Evolutionary conservation across 176 grass and related monocot species (phyloP).

Genomic region (Oryza coarctata): DNA sequence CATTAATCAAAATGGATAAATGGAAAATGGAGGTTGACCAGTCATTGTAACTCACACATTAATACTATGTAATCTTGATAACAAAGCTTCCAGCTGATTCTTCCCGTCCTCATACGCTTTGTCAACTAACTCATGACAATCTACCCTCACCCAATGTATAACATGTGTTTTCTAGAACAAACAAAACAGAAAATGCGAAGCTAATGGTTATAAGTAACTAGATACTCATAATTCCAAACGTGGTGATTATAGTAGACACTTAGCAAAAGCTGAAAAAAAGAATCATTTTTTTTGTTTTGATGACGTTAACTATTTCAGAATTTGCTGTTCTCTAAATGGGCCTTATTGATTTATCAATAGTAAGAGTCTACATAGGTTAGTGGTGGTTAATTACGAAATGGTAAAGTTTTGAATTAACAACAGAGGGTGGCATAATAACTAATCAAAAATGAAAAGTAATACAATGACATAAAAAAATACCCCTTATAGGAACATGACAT

Average conservation of each 20-base stretch:
- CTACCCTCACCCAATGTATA: slow-evolving; percentile 82
- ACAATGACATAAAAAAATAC: not conserved
- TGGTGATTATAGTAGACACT: not conserved
- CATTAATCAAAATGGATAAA: not conserved
- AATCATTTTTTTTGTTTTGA: not conserved
- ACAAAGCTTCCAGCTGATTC: slow-evolving; percentile 43
- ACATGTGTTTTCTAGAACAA: slow-evolving; percentile 75
- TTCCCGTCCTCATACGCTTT: slow-evolving; percentile 84
- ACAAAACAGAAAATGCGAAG: slow-evolving; percentile 7
- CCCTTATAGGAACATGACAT: not conserved
- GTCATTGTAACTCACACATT: slow-evolving; percentile 62
- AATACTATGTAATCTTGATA: slow-evolving; percentile 76
- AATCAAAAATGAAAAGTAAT: not conserved
- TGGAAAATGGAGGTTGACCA: not conserved
- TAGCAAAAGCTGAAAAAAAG: not conserved
- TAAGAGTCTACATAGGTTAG: not conserved
- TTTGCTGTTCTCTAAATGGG: not conserved
- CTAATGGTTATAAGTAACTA: not conserved
- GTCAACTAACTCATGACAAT: slow-evolving; percentile 58
- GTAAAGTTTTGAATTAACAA: not conserved
- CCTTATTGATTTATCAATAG: not conserved
- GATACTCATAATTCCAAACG: not conserved
- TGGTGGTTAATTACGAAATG: not conserved
- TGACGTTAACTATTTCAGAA: not conserved
- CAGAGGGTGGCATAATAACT: not conserved